phyloP scores from a whole-genome alignment of 2,329 filamentous ascomycete genomes.

The Apiospora malaysiana region DNA sequence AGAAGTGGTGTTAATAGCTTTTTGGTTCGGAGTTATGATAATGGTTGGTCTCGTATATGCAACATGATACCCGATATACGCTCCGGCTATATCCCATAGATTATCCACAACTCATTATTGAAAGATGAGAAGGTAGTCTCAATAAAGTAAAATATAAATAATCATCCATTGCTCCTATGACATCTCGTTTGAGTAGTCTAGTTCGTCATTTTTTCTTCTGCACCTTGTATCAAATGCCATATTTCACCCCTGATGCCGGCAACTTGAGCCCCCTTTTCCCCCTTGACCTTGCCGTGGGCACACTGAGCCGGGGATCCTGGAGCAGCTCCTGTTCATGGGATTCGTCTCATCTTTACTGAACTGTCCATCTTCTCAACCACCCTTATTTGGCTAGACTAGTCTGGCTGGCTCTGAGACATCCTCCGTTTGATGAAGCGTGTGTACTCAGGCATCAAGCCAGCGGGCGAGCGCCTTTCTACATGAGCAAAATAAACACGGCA shows the following conservation, averaged over 20 bases:
- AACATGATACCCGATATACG: constrained; percentile 2
- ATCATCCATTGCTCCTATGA: background rate
- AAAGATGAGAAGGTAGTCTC: background rate
- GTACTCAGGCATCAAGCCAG: background rate
- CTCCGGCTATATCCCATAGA: background rate
- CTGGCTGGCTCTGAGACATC: background rate
- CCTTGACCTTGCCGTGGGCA: no score
- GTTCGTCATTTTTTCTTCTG: background rate
- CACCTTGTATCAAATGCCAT: background rate
- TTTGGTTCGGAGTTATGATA: background rate
- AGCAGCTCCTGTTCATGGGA: background rate
- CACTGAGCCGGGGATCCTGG: no score
- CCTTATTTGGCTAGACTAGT: background rate
- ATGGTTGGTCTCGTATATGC: background rate
- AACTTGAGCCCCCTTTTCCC: background rate
- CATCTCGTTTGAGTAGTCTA: background rate
- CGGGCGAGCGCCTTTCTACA: constrained; percentile 13
- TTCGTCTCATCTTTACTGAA: background rate
- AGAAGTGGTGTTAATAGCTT: background rate
- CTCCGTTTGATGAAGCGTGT: background rate
- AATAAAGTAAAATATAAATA: background rate
- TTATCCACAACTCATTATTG: background rate
- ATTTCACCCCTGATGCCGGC: background rate
- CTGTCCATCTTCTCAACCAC: background rate
- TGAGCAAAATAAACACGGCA: constrained; percentile 23